Conservation (phyloP, 495 filamentous ascomycete species). For the Aspergillus saccharolyticus region DNA sequence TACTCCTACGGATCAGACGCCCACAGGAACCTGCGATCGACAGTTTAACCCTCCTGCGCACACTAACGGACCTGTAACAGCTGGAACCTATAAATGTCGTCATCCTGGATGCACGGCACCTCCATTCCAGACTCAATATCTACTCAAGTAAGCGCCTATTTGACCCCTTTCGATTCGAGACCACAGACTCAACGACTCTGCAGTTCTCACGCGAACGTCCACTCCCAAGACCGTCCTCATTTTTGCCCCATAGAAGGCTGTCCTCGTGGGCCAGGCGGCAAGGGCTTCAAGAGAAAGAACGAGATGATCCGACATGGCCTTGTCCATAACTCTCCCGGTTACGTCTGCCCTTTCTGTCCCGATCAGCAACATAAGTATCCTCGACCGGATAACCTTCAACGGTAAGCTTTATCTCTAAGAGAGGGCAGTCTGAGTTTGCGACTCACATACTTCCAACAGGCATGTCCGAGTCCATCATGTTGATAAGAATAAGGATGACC, state of each 20-base stretch:
- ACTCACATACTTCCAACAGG: constrained; percentile 37
- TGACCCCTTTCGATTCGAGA: constrained; percentile 2
- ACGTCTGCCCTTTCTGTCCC: constrained; percentile 94
- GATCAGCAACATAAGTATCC: constrained; percentile 97
- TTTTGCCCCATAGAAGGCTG: constrained; percentile 84
- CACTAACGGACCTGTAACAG: constrained; percentile 21
- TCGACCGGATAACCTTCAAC: constrained; percentile 93
- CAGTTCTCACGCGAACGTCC: constrained; percentile 97
- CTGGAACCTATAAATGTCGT: constrained; percentile 55
- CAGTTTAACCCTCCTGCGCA: constrained; percentile 18
- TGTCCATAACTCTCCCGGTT: constrained; percentile 92
- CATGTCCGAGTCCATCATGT: constrained; percentile 86
- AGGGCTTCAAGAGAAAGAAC: constrained; percentile 97
- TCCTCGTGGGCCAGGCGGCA: constrained; percentile 73
- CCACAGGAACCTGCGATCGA: constrained; percentile 22
- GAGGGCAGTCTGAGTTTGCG: not conserved
- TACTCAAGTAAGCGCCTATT: constrained; percentile 57
- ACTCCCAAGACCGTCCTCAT: constrained; percentile 84
- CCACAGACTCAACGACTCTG: constrained; percentile 19
- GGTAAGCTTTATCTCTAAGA: constrained; percentile 49
- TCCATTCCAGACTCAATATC: constrained; percentile 90
- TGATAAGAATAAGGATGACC: constrained; percentile 83
- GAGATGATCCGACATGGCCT: constrained; percentile 98
- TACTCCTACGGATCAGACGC: constrained; percentile 37
- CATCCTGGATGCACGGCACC: constrained; percentile 71